Base-by-base conservation (phyloP, 768 basidiomycete genomes). In the Botryobasidium botryosum region DNA sequence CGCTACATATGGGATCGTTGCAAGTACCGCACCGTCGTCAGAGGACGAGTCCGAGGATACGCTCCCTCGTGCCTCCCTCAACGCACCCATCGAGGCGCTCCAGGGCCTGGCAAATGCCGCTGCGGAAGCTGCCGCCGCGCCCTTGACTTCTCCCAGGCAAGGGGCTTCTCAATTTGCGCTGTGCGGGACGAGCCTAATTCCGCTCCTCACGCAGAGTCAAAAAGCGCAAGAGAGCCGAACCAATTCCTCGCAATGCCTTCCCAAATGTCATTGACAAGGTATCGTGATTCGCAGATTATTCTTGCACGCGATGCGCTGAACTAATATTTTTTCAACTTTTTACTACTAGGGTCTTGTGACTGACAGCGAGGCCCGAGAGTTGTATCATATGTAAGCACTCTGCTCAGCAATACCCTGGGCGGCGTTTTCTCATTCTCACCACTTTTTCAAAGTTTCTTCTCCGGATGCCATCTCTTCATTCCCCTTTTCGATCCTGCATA, bases 51-150 rank as follows among this genome's bases (percentile, higher is more conserved):
- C 83, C 0, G 86, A 91, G 56, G 86, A 90, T 42, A 80, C 86
- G 0, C 65, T 91, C 10, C 83, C 87, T 13, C 72, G 86, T 27
- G 71, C 80, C 31, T 74, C 82, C 26, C 65, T 94, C 50, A 87
- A 83, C 50, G 87, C 90, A 1, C 91, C 91, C 1, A 91, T 92
- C 45, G 87, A 94, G 57, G 91, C 91, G 10, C 66, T 96, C 28
- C 87, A 94, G 58, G 86, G 87, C 2, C 67, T 94, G 42, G 91
- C 91, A 24, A 90, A 94, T 57, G 91, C 90, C 1, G 91, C 91
- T 5, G 90, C 86, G 23, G 90, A 92, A 60, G 85, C 90, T 5
- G 56, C 59, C 4, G 84, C 86, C 1, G 79, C 50, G 23, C 25
- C 48, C 17, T 27, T 45, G 35, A 7, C 36, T 25, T 43, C 40